Evolutionary conservation across 306 rosid genomes (phyloP).

Genomic region (Castanospermum australe): DNA sequence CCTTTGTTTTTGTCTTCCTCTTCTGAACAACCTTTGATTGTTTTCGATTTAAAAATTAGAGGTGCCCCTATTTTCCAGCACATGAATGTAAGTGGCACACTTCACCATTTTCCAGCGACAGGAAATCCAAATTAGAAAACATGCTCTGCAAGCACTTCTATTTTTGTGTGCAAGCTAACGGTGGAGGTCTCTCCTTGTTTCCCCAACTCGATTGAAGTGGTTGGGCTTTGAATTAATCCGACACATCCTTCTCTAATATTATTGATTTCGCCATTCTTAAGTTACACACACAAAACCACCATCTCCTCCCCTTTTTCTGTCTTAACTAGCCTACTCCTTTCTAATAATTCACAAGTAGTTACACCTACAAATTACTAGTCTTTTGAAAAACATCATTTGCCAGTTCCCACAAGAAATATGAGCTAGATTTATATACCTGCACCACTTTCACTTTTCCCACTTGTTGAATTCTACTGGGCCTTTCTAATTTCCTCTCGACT

Average conservation of each 20-base stretch:
- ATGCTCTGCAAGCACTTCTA: background rate
- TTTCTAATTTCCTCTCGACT: background rate
- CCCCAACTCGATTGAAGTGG: constrained; percentile 23
- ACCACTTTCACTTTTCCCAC: constrained; percentile 4
- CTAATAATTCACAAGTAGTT: constrained; percentile 31
- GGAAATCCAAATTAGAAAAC: constrained; percentile 11
- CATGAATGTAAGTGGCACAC: background rate
- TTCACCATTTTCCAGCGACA: background rate
- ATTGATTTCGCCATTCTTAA: background rate
- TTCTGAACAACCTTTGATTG: constrained; percentile 20
- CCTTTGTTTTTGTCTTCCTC: background rate
- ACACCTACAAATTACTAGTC: constrained; percentile 17
- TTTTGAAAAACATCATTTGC: background rate
- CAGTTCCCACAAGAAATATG: constrained; percentile 29
- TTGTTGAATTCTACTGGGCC: background rate
- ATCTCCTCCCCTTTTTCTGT: background rate
- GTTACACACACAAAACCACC: background rate
- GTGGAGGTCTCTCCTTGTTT: background rate
- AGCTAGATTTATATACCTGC: constrained; percentile 31
- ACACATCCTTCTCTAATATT: background rate
- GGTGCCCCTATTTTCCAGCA: constrained; percentile 13
- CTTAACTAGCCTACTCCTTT: constrained; percentile 6
- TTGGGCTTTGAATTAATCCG: constrained; percentile 24
- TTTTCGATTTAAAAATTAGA: background rate
- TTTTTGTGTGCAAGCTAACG: constrained; percentile 40